Evolutionary conservation across 2,329 filamentous ascomycete species (phyloP), one percentile per base, ranked within the genome.

Genomic region (Teratosphaeria zuluensis): DNA sequence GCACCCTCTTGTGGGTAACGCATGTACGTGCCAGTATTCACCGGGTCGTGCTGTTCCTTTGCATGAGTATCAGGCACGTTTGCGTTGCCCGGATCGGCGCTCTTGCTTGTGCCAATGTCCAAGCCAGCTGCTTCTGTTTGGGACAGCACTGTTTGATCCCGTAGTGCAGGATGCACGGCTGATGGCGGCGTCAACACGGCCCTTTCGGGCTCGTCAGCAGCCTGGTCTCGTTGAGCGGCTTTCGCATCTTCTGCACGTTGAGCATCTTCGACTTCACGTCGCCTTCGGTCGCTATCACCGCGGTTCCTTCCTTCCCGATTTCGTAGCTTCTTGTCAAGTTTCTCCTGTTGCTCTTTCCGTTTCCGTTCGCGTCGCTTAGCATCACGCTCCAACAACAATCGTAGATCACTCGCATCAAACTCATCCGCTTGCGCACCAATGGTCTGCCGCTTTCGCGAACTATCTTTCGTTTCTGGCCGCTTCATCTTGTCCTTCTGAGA

Each of bases 381-480:
- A 69, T 99, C 94, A 60, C 94, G 81, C 67, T 99, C 94, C 83
- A 99, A 87, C 32, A 97, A 79, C 70, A 95, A 89, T 59, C 92
- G 83, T 46, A 99, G 73, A 65, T 90, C 92, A 56, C 87, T 84
- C 3, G 94, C 88, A 73, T 90, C 90, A 57, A 99, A 79, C 60
- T 89, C 87, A 69, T 97, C 89, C 24, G 91, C 94, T 52, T 97
- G 72, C 52, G 83, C 81, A 59, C 86, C 83, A 53, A 88, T 81
- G 35, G 79, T 78, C 75, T 73, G 88, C 76, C 75, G 89, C 63
- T 80, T 84, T 38, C 64, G 64, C 30, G 63, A 63, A 16, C 67
- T 61, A 32, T 66, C 66, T 24, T 58, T 58, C 42, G 46, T 59
- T 14, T 58, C 62, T 24, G 64, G 64, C 54, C 63, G 62, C 74